Evolutionary conservation across 169 alveolate species (phyloP).

Genomic region (Eimeria mitis): DNA sequence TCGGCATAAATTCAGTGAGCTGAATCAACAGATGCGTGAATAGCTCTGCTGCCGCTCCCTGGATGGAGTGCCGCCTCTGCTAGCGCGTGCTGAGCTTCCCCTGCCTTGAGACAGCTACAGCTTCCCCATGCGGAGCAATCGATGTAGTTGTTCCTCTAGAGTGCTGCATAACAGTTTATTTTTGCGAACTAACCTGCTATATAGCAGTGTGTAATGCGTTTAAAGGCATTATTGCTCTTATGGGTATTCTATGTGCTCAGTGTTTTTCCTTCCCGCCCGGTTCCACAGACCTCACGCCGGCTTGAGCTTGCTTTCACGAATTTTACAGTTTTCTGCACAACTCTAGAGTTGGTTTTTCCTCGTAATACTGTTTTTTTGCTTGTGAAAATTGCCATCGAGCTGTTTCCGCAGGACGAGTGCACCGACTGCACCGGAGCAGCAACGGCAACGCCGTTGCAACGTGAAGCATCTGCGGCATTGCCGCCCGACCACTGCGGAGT

Average conservation of each 20-base stretch:
- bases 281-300: background rate
- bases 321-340: background rate
- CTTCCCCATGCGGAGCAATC: background rate
- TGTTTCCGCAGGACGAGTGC: background rate
- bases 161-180: background rate
- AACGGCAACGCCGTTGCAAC: background rate
- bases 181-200: background rate
- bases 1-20: background rate
- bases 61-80: background rate
- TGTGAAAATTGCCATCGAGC: background rate
- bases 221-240: background rate
- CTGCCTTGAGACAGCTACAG: background rate
- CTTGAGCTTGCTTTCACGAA: conserved; percentile 1
- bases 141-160: background rate
- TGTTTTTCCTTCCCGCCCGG: background rate
- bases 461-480: background rate
- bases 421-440: background rate
- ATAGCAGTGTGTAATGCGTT: background rate
- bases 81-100: background rate
- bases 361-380: background rate
- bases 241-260: background rate
- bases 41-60: background rate
- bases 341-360: background rate
- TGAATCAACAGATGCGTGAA: background rate
- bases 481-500: background rate